Percentiles rank a stretch among this genome's conserved stretches.
Conservation (phyloP, 306 rosid genomes). For the Trifolium repens region DNA sequence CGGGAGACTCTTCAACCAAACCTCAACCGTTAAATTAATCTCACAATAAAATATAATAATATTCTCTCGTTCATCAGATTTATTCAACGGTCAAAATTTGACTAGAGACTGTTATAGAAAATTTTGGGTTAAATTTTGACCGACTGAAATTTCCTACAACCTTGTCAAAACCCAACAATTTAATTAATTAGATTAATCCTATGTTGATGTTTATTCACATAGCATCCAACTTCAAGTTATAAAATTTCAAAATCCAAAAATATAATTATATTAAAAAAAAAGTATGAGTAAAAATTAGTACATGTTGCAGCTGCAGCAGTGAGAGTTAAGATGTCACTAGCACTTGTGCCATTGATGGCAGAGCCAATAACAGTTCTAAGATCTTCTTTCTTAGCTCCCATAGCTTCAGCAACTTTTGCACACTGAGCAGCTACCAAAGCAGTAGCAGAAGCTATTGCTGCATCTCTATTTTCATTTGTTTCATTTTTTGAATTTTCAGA, state of each 20-base stretch:
- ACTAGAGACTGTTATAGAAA: not conserved
- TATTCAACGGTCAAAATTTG: not conserved
- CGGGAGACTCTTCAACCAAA: too few relatives aligned
- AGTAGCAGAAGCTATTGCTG: slow-evolving; percentile 89
- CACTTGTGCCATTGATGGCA: slow-evolving; percentile 68
- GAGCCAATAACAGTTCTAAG: slow-evolving; percentile 67
- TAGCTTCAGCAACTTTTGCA: slow-evolving; percentile 90
- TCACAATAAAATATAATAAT: not conserved
- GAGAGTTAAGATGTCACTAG: slow-evolving; percentile 81
- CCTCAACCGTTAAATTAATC: not conserved
- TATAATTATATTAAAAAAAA: not conserved
- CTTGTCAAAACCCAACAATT: not conserved
- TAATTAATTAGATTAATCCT: not conserved
- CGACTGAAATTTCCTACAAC: not conserved
- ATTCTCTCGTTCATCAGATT: not conserved
- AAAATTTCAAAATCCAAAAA: slow-evolving; percentile 7
- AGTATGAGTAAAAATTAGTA: slow-evolving; percentile 22
- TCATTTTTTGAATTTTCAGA: slow-evolving; percentile 60
- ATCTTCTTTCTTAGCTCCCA: slow-evolving; percentile 85
- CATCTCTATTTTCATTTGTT: slow-evolving; percentile 58
- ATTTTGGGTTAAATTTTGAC: not conserved
- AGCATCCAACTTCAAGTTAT: not conserved
- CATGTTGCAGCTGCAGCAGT: slow-evolving; percentile 94
- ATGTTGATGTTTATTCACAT: too few relatives aligned
- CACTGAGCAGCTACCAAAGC: slow-evolving; percentile 88